phyloP scores from a whole-genome alignment of 495 filamentous ascomycete genomes.

The Venustampulla echinocandica region DNA sequence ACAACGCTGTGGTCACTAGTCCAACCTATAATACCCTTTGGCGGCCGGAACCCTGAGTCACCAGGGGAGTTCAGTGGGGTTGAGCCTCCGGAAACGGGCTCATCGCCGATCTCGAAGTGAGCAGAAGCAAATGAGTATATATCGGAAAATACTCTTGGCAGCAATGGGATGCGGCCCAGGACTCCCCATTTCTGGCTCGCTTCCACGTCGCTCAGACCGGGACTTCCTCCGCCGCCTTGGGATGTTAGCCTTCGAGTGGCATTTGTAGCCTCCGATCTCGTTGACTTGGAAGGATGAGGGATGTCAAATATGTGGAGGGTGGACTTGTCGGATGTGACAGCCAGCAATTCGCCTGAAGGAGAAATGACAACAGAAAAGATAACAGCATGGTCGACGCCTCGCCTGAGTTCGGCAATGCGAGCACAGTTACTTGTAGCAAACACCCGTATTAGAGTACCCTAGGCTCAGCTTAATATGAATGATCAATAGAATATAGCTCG shows the following conservation, averaged over 20 bases:
- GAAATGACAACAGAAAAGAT: slow-evolving; percentile 85
- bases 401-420: slow-evolving; percentile 70
- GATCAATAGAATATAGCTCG: not conserved
- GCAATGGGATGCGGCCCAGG: slow-evolving; percentile 64
- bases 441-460: slow-evolving; percentile 84
- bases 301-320: slow-evolving; percentile 89
- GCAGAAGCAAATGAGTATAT: slow-evolving; percentile 68
- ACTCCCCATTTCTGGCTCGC: slow-evolving; percentile 70
- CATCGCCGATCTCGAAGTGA: slow-evolving; percentile 73
- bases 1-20: slow-evolving; percentile 55
- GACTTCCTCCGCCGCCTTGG: slow-evolving; percentile 14
- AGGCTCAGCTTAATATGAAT: not conserved
- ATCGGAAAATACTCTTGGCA: slow-evolving; percentile 76
- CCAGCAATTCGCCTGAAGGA: slow-evolving; percentile 66
- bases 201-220: slow-evolving; percentile 31
- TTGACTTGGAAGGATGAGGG: slow-evolving; percentile 31
- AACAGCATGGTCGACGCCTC: slow-evolving; percentile 78
- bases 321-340: slow-evolving; percentile 94
- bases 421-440: slow-evolving; percentile 71
- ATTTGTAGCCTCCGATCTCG: slow-evolving; percentile 4
- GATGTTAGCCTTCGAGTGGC: slow-evolving; percentile 13
- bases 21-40: slow-evolving; percentile 76
- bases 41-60: slow-evolving; percentile 43
- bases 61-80: slow-evolving; percentile 28
- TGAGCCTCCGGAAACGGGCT: slow-evolving; percentile 36